phyloP scores from a whole-genome alignment of 768 basidiomycete genomes.

The Sutorius australiensis region DNA sequence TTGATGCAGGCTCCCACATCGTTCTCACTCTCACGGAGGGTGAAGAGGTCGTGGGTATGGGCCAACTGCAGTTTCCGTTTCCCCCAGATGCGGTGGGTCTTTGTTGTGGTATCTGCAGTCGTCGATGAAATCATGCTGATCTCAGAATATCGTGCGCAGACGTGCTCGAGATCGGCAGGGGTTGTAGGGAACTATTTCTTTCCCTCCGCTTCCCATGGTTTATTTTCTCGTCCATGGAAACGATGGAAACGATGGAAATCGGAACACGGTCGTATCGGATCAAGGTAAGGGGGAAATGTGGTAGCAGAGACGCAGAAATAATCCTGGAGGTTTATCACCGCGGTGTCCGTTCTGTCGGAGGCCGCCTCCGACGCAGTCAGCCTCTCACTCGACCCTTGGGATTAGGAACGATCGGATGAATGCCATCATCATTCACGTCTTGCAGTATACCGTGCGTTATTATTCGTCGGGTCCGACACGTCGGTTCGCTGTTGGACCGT shows the following conservation, averaged over 20 bases:
- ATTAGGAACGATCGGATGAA: not conserved
- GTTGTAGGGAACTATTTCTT: too few relatives aligned
- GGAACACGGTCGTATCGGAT: not conserved
- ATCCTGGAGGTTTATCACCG: not conserved
- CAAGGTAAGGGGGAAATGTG: not conserved
- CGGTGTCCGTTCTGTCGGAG: not conserved
- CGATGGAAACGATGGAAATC: too few relatives aligned
- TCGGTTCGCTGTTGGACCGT: not conserved
- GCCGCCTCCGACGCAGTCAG: not conserved
- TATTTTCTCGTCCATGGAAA: not conserved
- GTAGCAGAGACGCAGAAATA: not conserved
- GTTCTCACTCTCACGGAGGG: not conserved
- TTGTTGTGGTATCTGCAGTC: not conserved
- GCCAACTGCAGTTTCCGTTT: not conserved
- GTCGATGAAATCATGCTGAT: not conserved
- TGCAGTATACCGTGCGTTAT: not conserved
- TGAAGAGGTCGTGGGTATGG: not conserved
- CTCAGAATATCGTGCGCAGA: not conserved
- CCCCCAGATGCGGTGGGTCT: not conserved
- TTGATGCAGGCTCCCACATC: not conserved
- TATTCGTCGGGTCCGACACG: too few relatives aligned
- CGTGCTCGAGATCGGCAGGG: not conserved
- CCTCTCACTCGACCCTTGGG: not conserved
- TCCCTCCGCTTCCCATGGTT: not conserved
- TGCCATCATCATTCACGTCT: not conserved